A percentile compares a stretch with the other conserved stretches of the same genome.
These are phyloP conservation scores for Beauveria bassiana DNA, from an alignment of 2,329 filamentous ascomycete species.

Conservation along the genomic window DNA sequence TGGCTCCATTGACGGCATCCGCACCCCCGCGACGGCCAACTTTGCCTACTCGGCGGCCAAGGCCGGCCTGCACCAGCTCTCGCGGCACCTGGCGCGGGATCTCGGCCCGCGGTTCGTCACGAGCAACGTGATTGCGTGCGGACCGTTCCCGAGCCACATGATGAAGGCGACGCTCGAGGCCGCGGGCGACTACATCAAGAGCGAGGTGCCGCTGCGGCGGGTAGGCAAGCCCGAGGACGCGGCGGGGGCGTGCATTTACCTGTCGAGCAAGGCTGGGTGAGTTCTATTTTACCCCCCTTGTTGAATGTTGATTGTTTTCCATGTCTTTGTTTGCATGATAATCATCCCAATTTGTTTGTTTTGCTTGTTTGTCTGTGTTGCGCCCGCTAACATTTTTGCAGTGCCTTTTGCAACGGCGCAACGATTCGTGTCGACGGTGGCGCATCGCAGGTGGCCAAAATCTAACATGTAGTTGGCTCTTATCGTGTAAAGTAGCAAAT, in stretches of 20 bases:
- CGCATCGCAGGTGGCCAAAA: slow-evolving; percentile 35
- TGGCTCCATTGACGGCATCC: slow-evolving; percentile 54
- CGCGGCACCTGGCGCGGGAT: slow-evolving; percentile 50
- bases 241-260: slow-evolving; percentile 62
- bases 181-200: slow-evolving; percentile 46
- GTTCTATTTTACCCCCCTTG: slow-evolving; percentile 10
- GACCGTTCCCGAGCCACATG: slow-evolving; percentile 64
- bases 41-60: slow-evolving; percentile 55
- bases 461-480: slow-evolving; percentile 24
- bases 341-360: no score
- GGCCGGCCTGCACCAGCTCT: slow-evolving; percentile 58
- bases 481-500: background rate
- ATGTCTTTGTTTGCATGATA: background rate
- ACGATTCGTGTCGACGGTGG: slow-evolving; percentile 57
- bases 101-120: slow-evolving; percentile 54
- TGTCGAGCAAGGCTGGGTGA: slow-evolving; percentile 58
- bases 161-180: slow-evolving; percentile 53
- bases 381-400: slow-evolving; percentile 13
- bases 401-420: slow-evolving; percentile 56
- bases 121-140: slow-evolving; percentile 62
- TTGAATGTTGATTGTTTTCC: background rate
- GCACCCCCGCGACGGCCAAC: slow-evolving; percentile 50
- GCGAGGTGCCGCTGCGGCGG: slow-evolving; percentile 54
- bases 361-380: background rate
- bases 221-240: slow-evolving; percentile 63